Evolutionary conservation across 345 rosid genomes (phyloP).

Genomic region (Euphorbia peplus): DNA sequence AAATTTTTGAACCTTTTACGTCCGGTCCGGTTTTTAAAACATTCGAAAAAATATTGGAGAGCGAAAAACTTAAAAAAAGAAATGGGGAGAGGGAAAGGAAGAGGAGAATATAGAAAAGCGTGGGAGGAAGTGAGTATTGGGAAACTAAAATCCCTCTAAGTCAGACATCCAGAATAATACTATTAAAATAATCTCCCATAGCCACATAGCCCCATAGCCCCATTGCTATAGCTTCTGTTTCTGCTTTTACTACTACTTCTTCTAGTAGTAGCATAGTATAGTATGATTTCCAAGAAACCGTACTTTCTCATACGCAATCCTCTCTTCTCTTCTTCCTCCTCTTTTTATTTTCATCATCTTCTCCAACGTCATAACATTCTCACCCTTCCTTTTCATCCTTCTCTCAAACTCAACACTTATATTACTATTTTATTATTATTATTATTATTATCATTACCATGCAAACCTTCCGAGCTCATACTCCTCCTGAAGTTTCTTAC

Average conservation of each 20-base stretch:
- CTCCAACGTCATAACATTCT: background rate
- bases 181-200: too few species aligned
- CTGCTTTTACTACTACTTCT: too few species aligned
- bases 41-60: background rate
- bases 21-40: too few species aligned
- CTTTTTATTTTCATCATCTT: background rate
- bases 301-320: conserved; percentile 37
- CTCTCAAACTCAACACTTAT: background rate
- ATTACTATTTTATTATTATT: too few species aligned
- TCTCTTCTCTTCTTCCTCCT: conserved; percentile 27
- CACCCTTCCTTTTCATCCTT: background rate
- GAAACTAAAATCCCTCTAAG: conserved; percentile 82
- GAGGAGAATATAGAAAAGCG: conserved; percentile 20
- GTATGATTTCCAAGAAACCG: too few species aligned
- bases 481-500: conserved; percentile 35
- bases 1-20: too few species aligned
- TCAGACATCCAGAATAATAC: conserved; percentile 55
- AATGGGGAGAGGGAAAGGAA: background rate
- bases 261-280: too few species aligned
- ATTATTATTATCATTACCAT: too few species aligned
- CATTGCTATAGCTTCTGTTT: conserved; percentile 2
- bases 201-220: conserved; percentile 10
- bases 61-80: background rate
- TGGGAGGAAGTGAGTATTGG: conserved; percentile 51
- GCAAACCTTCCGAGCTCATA: conserved; percentile 66